These are phyloP conservation scores for Mollisiaceae sp. DNA, from an alignment of 2,329 filamentous ascomycete species.

Conservation along the genomic window DNA sequence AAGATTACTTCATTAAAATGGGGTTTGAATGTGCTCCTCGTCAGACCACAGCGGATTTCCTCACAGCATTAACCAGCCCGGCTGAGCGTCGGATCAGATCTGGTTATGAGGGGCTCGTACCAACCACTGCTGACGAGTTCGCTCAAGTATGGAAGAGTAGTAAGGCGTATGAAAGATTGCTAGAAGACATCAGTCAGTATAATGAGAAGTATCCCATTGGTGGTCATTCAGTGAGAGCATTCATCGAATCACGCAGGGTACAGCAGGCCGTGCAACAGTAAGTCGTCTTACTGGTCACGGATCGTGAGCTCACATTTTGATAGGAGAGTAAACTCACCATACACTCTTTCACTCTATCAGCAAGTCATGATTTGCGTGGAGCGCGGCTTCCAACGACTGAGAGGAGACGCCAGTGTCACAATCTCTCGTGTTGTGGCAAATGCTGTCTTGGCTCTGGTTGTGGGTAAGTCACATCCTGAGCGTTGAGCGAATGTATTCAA, in stretches of 20 bases:
- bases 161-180: constrained; percentile 47
- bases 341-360: constrained; percentile 67
- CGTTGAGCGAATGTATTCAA: no score
- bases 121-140: constrained; percentile 60
- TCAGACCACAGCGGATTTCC: constrained; percentile 62
- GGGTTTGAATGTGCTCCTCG: constrained; percentile 75
- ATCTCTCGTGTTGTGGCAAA: constrained; percentile 33
- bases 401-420: constrained; percentile 59
- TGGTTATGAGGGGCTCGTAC: constrained; percentile 61
- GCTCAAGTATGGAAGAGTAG: constrained; percentile 54
- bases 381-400: constrained; percentile 74
- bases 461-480: constrained; percentile 38
- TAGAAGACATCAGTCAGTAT: constrained; percentile 56
- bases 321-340: constrained; percentile 65
- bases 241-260: constrained; percentile 38
- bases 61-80: constrained; percentile 73
- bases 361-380: constrained; percentile 65
- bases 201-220: constrained; percentile 46
- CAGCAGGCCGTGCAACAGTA: constrained; percentile 48
- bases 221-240: constrained; percentile 42
- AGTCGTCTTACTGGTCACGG: not conserved
- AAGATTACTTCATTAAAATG: constrained; percentile 68
- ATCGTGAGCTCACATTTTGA: constrained; percentile 45
- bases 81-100: constrained; percentile 59
- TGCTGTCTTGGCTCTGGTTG: constrained; percentile 61